phyloP scores from a whole-genome alignment of 768 basidiomycete genomes.

The Hygrophorus russula region DNA sequence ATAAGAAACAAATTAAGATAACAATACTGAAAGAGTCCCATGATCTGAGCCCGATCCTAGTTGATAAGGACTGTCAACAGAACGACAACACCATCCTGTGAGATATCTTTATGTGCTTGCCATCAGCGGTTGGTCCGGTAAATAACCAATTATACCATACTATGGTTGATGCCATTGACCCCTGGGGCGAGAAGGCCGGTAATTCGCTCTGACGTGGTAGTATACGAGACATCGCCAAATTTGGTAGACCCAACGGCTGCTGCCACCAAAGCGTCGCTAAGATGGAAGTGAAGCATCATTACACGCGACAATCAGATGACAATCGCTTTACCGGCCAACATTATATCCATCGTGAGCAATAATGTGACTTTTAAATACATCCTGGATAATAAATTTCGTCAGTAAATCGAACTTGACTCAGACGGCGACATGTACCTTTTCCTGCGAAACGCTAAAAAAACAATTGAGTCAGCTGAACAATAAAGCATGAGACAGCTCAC shows the following conservation, averaged over 20 bases:
- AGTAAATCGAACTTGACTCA: neutral
- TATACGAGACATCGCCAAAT: constrained; percentile 35
- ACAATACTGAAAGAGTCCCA: too few species aligned
- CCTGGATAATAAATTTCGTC: constrained; percentile 12
- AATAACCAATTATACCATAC: neutral
- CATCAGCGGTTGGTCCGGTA: neutral
- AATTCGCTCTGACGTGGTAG: constrained; percentile 31
- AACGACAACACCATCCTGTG: constrained; percentile 7
- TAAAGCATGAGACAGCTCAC: constrained; percentile 21
- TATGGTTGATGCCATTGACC: constrained; percentile 20
- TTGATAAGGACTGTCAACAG: constrained; percentile 3
- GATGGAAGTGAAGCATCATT: neutral
- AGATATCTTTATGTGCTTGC: neutral
- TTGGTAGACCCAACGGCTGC: constrained; percentile 19
- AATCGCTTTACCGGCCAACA: constrained; percentile 22
- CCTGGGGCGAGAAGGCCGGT: constrained; percentile 47
- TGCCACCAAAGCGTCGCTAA: constrained; percentile 7
- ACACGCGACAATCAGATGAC: neutral
- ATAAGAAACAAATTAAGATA: too few species aligned
- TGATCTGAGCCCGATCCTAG: too few species aligned
- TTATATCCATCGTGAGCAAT: constrained; percentile 39
- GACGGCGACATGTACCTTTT: constrained; percentile 16
- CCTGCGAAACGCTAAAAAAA: constrained; percentile 32
- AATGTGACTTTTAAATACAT: constrained; percentile 23
- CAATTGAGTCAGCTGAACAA: neutral